Evolutionary conservation across 176 grass and related monocot species (phyloP).

Genomic region (Phyllostachys edulis): DNA sequence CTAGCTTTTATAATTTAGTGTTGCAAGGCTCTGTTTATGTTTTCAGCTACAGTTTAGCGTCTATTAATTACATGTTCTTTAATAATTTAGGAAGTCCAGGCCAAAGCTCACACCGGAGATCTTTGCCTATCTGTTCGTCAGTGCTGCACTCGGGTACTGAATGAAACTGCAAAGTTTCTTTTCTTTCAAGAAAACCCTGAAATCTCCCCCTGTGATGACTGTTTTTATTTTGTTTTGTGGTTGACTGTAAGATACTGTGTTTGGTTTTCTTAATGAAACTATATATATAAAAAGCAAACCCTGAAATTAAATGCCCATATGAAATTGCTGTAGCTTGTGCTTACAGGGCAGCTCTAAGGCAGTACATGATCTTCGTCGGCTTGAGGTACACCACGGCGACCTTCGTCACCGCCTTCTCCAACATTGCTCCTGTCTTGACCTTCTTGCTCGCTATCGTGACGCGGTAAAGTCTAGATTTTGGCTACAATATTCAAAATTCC

Average conservation of each 20-base stretch:
- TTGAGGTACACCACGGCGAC: constrained; percentile 79
- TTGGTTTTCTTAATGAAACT: too few relatives aligned
- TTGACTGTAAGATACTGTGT: background rate
- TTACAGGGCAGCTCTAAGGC: constrained; percentile 74
- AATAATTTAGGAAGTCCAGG: constrained; percentile 63
- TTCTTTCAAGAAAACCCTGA: background rate
- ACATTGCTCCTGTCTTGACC: constrained; percentile 71
- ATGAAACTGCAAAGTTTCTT: background rate
- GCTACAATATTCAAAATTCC: too few relatives aligned
- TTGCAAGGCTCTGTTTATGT: background rate
- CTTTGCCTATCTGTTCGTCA: constrained; percentile 70
- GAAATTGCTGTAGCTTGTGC: background rate
- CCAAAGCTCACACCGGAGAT: constrained; percentile 82
- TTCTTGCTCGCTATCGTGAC: constrained; percentile 68
- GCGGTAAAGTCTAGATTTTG: constrained; percentile 24
- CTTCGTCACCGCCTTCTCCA: constrained; percentile 90
- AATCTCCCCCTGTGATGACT: background rate
- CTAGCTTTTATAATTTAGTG: background rate
- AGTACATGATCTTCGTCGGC: constrained; percentile 81
- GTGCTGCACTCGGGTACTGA: constrained; percentile 70
- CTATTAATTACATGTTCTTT: background rate
- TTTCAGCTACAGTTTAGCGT: background rate
- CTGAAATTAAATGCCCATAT: background rate
- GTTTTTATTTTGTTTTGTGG: too few relatives aligned
- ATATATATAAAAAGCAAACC: background rate